Conservation (phyloP, 140 eudicot species). For the Oenanthe javanica region DNA sequence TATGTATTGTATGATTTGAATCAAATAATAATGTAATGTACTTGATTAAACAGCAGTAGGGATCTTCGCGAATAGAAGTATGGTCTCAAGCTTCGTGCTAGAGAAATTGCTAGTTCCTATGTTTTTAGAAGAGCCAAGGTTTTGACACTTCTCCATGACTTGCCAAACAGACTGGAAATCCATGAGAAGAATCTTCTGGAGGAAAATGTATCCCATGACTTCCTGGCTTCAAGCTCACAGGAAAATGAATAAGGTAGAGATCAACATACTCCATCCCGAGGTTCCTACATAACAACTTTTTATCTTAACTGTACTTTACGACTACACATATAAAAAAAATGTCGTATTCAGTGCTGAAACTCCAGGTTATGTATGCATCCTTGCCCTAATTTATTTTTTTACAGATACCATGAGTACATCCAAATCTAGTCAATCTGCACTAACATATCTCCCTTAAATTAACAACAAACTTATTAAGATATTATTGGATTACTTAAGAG, state of each 20-base stretch:
- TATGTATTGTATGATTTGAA: background rate
- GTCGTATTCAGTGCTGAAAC: background rate
- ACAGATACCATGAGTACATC: background rate
- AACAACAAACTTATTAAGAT: background rate
- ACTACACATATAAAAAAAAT: no score
- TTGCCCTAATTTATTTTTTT: no score
- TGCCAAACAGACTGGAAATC: constrained; percentile 51
- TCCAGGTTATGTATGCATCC: no score
- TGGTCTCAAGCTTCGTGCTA: constrained; percentile 22
- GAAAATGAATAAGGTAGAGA: constrained; percentile 44
- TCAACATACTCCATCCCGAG: constrained; percentile 39
- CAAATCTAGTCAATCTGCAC: background rate
- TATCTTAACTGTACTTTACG: no score
- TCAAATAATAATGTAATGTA: background rate
- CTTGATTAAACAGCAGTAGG: constrained; percentile 59
- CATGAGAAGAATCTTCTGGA: constrained; percentile 31
- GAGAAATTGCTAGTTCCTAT: constrained; percentile 71
- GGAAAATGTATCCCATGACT: constrained; percentile 21
- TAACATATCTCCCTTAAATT: background rate
- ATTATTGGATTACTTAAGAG: constrained; percentile 26
- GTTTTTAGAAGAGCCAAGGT: constrained; percentile 53
- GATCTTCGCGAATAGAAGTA: constrained; percentile 47
- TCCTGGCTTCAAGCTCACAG: constrained; percentile 18
- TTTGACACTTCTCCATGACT: constrained; percentile 63
- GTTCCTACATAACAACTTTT: constrained; percentile 11